Evolutionary conservation across 805 yeast species (phyloP).

Genomic region (Candida ipomoeae): DNA sequence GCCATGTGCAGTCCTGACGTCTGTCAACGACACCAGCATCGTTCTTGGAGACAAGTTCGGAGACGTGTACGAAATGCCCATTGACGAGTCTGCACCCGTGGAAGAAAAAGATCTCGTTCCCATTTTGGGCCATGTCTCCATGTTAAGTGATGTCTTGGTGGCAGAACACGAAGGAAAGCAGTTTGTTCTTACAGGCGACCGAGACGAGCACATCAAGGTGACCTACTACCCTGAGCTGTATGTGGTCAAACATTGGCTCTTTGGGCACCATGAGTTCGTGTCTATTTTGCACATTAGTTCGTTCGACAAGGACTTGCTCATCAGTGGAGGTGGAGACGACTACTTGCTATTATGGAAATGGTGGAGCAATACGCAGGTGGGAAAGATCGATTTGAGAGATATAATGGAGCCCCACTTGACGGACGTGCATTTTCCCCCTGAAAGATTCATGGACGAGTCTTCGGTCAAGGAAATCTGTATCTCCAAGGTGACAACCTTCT

Average conservation of each 20-base stretch:
- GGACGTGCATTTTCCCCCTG: conserved; percentile 61
- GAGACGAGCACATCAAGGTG: conserved; percentile 93
- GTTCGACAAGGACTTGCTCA: conserved; percentile 47
- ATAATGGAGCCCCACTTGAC: conserved; percentile 40
- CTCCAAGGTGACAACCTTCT: conserved; percentile 37
- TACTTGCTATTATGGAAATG: conserved; percentile 76
- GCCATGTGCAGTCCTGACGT: conserved; percentile 75
- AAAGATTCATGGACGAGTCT: conserved; percentile 50
- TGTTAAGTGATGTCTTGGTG: conserved; percentile 75
- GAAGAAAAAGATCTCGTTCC: conserved; percentile 53
- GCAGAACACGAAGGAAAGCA: conserved; percentile 38
- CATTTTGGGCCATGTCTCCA: conserved; percentile 91
- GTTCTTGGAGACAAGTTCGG: conserved; percentile 94
- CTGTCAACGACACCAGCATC: conserved; percentile 47
- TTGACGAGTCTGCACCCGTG: conserved; percentile 31
- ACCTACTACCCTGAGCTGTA: conserved; percentile 75
- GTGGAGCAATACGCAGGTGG: conserved; percentile 45
- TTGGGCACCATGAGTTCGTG: conserved; percentile 83
- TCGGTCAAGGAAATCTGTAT: conserved; percentile 55
- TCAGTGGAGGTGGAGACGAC: conserved; percentile 92
- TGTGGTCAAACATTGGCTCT: conserved; percentile 76
- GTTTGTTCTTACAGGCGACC: conserved; percentile 73
- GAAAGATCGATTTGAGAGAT: conserved; percentile 46
- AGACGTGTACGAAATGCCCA: conserved; percentile 70
- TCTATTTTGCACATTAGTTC: conserved; percentile 57